These are phyloP conservation scores for Erigeron canadensis DNA, from an alignment of 129 eudicot genomes.

Conservation along the genomic window DNA sequence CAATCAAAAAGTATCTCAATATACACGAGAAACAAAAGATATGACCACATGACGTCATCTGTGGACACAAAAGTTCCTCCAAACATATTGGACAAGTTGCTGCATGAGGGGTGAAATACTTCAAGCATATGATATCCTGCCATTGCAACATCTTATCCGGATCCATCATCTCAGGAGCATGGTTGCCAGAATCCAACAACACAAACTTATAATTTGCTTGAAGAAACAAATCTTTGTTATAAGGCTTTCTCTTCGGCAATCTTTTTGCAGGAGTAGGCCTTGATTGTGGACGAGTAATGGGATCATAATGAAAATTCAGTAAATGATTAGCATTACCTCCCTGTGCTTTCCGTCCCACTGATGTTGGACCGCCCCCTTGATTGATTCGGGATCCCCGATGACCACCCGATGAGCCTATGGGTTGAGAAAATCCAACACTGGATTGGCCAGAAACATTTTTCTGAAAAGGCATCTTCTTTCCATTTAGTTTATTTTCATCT, in stretches of 20 bases:
- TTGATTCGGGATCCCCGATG: conserved; percentile 36
- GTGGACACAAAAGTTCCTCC: conserved; percentile 91
- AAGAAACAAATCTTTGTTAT: conserved; percentile 88
- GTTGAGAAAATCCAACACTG: conserved; percentile 34
- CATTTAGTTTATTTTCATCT: conserved; percentile 31
- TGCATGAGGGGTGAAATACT: conserved; percentile 63
- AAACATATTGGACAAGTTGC: conserved; percentile 90
- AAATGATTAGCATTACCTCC: conserved; percentile 75
- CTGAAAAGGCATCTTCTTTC: conserved; percentile 39
- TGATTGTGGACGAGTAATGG: conserved; percentile 68
- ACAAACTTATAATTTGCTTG: conserved; percentile 95
- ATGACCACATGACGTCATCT: conserved; percentile 94
- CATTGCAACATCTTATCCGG: conserved; percentile 86
- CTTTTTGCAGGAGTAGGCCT: conserved; percentile 63
- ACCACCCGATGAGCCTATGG: conserved; percentile 37
- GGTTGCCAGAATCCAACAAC: conserved; percentile 67
- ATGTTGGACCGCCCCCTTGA: conserved; percentile 37
- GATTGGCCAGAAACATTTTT: conserved; percentile 35
- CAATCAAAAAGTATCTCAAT: conserved; percentile 67
- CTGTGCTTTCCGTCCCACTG: conserved; percentile 64
- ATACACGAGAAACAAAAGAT: conserved; percentile 94
- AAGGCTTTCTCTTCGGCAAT: conserved; percentile 66
- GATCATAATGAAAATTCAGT: conserved; percentile 90
- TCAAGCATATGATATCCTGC: conserved; percentile 91
- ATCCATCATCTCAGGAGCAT: conserved; percentile 62